phyloP scores from a whole-genome alignment of 352 stramenopile species.

The Globisporangium carolinianum region DNA sequence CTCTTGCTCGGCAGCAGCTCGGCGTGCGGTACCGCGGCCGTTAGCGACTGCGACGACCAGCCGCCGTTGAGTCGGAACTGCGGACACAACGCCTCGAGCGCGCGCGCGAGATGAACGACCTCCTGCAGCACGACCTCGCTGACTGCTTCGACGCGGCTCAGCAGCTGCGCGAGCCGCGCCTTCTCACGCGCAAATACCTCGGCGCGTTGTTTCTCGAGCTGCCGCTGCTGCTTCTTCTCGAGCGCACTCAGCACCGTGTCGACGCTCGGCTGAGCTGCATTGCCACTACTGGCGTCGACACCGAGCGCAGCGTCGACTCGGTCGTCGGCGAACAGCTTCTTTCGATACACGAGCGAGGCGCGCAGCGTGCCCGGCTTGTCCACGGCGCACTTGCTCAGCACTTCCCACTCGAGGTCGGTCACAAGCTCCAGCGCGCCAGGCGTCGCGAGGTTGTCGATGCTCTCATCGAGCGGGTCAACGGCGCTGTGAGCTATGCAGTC shows the following conservation, averaged over 20 bases:
- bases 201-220: conserved; percentile 23
- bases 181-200: conserved; percentile 59
- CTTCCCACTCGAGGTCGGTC: conserved; percentile 74
- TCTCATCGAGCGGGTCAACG: conserved; percentile 36
- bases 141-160: conserved; percentile 33
- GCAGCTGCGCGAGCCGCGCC: conserved; percentile 34
- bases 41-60: conserved; percentile 18
- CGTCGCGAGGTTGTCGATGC: conserved; percentile 30
- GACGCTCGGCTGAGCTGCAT: conserved; percentile 5
- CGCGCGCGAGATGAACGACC: conserved; percentile 21
- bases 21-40: background rate
- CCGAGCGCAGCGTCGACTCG: conserved; percentile 18
- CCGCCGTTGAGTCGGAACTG: conserved; percentile 77
- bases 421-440: conserved; percentile 40
- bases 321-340: conserved; percentile 40
- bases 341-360: conserved; percentile 45
- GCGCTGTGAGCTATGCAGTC: background rate
- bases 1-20: conserved; percentile 17
- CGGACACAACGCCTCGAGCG: conserved; percentile 38
- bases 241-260: conserved; percentile 41
- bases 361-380: conserved; percentile 39
- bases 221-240: conserved; percentile 44
- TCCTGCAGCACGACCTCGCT: conserved; percentile 14
- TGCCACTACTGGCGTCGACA: conserved; percentile 6
- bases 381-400: conserved; percentile 40